Conservation (phyloP, 2,329 filamentous ascomycete genomes). For the Zymoseptoria pseudotritici region DNA sequence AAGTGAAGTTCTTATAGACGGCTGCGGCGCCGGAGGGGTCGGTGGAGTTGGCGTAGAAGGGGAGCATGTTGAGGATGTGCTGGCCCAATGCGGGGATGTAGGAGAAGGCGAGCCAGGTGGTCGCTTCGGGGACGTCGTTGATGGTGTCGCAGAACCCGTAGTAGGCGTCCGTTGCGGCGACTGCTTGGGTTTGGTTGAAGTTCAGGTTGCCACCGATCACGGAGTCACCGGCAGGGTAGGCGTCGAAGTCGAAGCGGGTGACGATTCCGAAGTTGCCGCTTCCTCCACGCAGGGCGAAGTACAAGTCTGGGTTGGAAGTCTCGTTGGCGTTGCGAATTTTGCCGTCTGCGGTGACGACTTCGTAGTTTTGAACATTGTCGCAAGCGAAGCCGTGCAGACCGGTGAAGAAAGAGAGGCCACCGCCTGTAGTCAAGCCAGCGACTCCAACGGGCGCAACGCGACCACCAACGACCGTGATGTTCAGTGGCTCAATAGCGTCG, state of each 20-base stretch:
- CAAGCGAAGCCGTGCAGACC: slow-evolving; percentile 22
- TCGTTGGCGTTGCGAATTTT: slow-evolving; percentile 20
- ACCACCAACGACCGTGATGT: slow-evolving; percentile 19
- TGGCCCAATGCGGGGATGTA: slow-evolving; percentile 1
- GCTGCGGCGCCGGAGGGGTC: neutral
- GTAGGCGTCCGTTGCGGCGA: neutral
- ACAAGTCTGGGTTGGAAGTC: slow-evolving; percentile 18
- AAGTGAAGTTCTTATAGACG: neutral
- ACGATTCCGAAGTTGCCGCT: slow-evolving; percentile 28
- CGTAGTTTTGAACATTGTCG: slow-evolving; percentile 22
- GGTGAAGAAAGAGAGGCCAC: slow-evolving; percentile 24
- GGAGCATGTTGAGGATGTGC: neutral
- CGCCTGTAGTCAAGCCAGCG: slow-evolving; percentile 24
- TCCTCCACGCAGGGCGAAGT: slow-evolving; percentile 18
- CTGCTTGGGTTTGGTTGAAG: slow-evolving; percentile 5
- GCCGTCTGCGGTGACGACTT: slow-evolving; percentile 22
- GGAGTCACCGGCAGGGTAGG: slow-evolving; percentile 11
- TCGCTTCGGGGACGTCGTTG: neutral
- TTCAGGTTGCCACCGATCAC: slow-evolving; percentile 13
- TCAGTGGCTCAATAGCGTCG: slow-evolving; percentile 10
- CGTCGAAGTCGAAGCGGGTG: slow-evolving; percentile 20
- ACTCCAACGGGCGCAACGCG: slow-evolving; percentile 22
- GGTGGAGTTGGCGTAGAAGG: neutral
- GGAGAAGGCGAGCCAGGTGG: neutral
- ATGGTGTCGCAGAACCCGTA: neutral